Conservation (phyloP, 2,329 filamentous ascomycete species). For the Calycina marina region DNA sequence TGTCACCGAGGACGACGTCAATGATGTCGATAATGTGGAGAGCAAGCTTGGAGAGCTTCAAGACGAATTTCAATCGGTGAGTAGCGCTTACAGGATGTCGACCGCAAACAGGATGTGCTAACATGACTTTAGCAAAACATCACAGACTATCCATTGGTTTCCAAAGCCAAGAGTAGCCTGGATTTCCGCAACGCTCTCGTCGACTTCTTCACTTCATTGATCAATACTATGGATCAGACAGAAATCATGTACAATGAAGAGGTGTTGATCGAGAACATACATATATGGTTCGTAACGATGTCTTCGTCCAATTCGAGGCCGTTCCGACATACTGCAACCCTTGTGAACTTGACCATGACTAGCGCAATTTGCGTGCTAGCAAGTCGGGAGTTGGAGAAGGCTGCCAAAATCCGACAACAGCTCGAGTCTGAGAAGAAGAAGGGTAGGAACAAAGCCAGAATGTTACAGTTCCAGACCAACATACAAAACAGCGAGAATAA, state of each 20-base stretch:
- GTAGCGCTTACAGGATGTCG: too few relatives aligned
- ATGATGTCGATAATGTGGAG: slow-evolving; percentile 76
- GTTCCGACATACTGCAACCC: slow-evolving; percentile 86
- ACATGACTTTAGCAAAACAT: slow-evolving; percentile 44
- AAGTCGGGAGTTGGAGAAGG: slow-evolving; percentile 52
- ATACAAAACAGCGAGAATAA: slow-evolving; percentile 32
- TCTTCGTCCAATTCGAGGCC: slow-evolving; percentile 76
- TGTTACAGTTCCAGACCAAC: slow-evolving; percentile 57
- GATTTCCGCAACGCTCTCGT: slow-evolving; percentile 67
- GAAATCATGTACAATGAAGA: slow-evolving; percentile 60
- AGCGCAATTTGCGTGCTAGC: slow-evolving; percentile 64
- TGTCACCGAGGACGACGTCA: slow-evolving; percentile 70
- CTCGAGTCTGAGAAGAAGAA: slow-evolving; percentile 61
- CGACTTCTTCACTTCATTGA: slow-evolving; percentile 64
- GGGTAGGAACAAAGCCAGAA: slow-evolving; percentile 63
- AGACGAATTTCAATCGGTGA: slow-evolving; percentile 67
- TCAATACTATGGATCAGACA: slow-evolving; percentile 69
- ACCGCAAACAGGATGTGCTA: background rate
- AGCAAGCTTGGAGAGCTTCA: slow-evolving; percentile 73
- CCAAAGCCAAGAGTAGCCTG: slow-evolving; percentile 60
- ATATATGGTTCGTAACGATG: slow-evolving; percentile 82
- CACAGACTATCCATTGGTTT: slow-evolving; percentile 82
- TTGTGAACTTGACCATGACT: slow-evolving; percentile 67
- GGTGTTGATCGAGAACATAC: slow-evolving; percentile 69
- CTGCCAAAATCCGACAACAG: slow-evolving; percentile 65